Evolutionary conservation across 176 grass and related monocot genomes (phyloP).

Genomic region (Oryza australiensis): DNA sequence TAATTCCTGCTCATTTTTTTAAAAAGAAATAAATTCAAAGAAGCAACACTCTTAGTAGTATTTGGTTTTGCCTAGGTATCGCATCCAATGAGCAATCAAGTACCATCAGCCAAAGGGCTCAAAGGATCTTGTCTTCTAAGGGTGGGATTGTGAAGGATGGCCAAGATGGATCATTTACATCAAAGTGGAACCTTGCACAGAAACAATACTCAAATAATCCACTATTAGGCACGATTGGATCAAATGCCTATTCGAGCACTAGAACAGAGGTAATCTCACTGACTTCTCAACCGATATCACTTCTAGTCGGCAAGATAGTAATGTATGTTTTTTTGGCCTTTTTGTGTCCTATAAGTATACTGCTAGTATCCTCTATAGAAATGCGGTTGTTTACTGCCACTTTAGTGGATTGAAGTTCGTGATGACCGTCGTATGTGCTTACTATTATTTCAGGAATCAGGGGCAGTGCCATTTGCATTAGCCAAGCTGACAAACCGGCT

Average conservation of each 20-base stretch:
- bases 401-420: conserved; percentile 34
- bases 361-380: neutral
- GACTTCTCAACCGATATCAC: too few species aligned
- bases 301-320: too few species aligned
- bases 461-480: conserved; percentile 53
- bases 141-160: conserved; percentile 41
- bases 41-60: conserved; percentile 26
- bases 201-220: conserved; percentile 46
- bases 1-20: conserved; percentile 10
- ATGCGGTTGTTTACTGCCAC: neutral
- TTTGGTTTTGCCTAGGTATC: conserved; percentile 9
- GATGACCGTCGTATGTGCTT: conserved; percentile 2
- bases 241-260: conserved; percentile 30
- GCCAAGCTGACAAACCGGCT: conserved; percentile 80
- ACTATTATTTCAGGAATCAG: conserved; percentile 61
- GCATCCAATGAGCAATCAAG: conserved; percentile 19
- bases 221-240: conserved; percentile 26
- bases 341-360: neutral
- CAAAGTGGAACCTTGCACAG: conserved; percentile 39
- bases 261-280: conserved; percentile 48
- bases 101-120: conserved; percentile 11
- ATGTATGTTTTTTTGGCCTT: neutral
- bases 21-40: conserved; percentile 16
- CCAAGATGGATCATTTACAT: conserved; percentile 36
- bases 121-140: conserved; percentile 45